Conservation (phyloP, 2,329 filamentous ascomycete species). For the Fusarium pseudograminearum region DNA sequence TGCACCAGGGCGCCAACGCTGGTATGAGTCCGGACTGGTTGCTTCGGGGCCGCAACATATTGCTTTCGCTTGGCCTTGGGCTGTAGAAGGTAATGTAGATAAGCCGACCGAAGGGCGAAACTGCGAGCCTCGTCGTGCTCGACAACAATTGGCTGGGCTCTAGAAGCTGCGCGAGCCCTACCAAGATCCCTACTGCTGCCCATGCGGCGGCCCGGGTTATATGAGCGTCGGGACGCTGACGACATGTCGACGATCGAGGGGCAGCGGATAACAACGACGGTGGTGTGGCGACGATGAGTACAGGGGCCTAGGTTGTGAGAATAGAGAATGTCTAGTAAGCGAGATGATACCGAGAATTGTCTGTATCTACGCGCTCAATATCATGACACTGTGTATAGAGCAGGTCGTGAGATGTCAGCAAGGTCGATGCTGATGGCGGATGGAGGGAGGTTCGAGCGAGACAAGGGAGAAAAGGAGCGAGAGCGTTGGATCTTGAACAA, state of each 20-base stretch:
- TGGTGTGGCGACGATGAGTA: conserved; percentile 25
- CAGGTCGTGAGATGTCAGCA: conserved; percentile 25
- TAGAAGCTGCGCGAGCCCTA: conserved; percentile 60
- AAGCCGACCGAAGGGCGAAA: conserved; percentile 90
- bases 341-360: conserved; percentile 48
- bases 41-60: conserved; percentile 77
- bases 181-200: conserved; percentile 58
- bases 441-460: conserved; percentile 24
- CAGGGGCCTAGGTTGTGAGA: conserved; percentile 18
- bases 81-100: conserved; percentile 91
- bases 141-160: conserved; percentile 61
- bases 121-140: conserved; percentile 87
- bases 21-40: conserved; percentile 72
- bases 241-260: conserved; percentile 58
- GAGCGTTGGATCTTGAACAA: conserved; percentile 10
- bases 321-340: conserved; percentile 46
- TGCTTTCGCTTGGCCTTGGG: conserved; percentile 90
- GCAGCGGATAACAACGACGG: conserved; percentile 18
- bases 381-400: conserved; percentile 47
- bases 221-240: conserved; percentile 62
- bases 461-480: conserved; percentile 40
- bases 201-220: conserved; percentile 59
- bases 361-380: conserved; percentile 44
- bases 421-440: conserved; percentile 33
- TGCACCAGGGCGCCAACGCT: conserved; percentile 88